Conservation (phyloP, 129 eudicot genomes). For the Silybum marianum region DNA sequence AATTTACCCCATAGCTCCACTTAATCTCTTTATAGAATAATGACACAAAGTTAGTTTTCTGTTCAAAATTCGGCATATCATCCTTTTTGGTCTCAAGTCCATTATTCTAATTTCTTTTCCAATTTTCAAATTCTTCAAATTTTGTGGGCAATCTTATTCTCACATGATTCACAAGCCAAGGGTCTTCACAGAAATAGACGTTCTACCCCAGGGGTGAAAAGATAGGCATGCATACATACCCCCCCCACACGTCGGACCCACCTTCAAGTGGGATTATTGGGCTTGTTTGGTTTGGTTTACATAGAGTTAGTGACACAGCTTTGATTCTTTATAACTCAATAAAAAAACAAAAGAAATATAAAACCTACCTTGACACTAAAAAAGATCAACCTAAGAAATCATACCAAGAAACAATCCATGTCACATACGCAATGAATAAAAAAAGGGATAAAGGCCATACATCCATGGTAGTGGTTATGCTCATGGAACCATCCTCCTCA, state of each 20-base stretch:
- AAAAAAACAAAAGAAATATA: neutral
- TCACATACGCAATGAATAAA: neutral
- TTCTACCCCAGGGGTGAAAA: neutral
- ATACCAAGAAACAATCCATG: neutral
- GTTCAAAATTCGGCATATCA: neutral
- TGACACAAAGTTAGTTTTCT: neutral
- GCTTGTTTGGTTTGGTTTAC: neutral
- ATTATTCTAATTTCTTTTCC: too few species aligned
- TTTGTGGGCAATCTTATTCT: neutral
- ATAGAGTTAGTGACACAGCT: neutral
- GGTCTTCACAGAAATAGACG: neutral
- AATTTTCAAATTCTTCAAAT: neutral
- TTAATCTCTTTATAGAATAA: neutral
- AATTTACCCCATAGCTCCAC: neutral
- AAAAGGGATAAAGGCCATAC: conserved; percentile 36
- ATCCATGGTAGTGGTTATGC: conserved; percentile 74
- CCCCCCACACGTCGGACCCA: neutral
- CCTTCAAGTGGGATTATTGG: neutral
- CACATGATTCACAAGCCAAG: neutral
- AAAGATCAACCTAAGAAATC: neutral
- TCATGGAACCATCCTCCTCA: conserved; percentile 72
- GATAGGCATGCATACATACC: neutral
- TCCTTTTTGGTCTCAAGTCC: neutral
- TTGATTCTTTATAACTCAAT: neutral
- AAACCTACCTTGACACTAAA: neutral